Evolutionary conservation across 164 flowering plant genomes (phyloP).

Genomic region (Stephania yunnanensis): DNA sequence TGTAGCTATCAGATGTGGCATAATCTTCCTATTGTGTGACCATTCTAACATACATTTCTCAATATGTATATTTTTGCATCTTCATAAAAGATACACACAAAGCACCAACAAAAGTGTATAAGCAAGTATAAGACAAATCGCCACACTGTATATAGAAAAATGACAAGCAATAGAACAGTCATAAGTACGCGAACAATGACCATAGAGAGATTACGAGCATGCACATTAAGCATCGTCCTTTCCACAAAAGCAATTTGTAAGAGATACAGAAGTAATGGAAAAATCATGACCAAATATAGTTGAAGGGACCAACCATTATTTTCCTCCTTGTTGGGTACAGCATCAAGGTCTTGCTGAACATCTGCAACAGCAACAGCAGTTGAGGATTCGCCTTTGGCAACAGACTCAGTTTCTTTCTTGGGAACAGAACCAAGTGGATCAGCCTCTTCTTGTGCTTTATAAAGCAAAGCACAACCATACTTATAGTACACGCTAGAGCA

Average conservation of each 20-base stretch:
- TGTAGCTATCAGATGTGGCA: too few relatives aligned
- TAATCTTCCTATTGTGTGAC: too few relatives aligned
- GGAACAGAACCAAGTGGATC: constrained; percentile 74
- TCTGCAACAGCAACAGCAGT: constrained; percentile 43
- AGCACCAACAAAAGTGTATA: neutral
- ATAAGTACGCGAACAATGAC: neutral
- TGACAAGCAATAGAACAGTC: neutral
- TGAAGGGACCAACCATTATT: constrained; percentile 42
- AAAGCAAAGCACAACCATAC: constrained; percentile 78
- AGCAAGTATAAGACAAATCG: too few relatives aligned
- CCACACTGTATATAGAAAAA: too few relatives aligned
- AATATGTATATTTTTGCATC: too few relatives aligned
- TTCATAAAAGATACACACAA: neutral
- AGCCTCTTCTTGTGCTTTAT: constrained; percentile 91
- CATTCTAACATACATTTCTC: too few relatives aligned
- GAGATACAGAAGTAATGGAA: neutral
- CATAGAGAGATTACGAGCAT: neutral
- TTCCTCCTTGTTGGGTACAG: constrained; percentile 28
- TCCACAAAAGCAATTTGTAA: neutral
- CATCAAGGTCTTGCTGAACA: constrained; percentile 29
- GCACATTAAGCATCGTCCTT: neutral
- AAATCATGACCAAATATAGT: neutral
- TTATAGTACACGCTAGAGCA: constrained; percentile 71
- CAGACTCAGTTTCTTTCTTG: constrained; percentile 49
- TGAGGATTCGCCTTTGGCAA: constrained; percentile 41